Percentiles rank a stretch among this genome's conserved stretches.
Evolutionary conservation across 441 rosid species (phyloP).

Genomic region (Kokia cookei): DNA sequence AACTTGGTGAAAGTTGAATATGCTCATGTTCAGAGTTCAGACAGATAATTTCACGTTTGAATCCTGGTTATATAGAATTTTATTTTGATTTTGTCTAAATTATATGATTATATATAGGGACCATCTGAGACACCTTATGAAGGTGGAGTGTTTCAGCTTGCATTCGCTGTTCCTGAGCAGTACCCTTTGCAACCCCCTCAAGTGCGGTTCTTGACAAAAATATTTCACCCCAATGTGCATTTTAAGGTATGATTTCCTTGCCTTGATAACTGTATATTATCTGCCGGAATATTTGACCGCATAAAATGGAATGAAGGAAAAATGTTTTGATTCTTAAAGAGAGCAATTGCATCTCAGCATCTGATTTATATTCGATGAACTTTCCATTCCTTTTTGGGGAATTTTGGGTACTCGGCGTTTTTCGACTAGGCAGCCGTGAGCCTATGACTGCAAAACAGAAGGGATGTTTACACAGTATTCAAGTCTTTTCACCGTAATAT

Average conservation of each 20-base stretch:
- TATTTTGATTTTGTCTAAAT: slow-evolving; percentile 7
- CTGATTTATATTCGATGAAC: background rate
- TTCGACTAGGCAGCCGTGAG: background rate
- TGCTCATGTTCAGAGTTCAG: background rate
- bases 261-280: background rate
- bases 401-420: background rate
- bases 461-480: background rate
- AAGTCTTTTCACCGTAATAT: background rate
- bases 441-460: background rate
- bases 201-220: slow-evolving; percentile 93
- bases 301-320: background rate
- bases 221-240: slow-evolving; percentile 98
- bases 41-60: background rate
- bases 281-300: background rate
- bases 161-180: slow-evolving; percentile 91
- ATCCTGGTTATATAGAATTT: background rate
- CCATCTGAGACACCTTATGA: slow-evolving; percentile 98
- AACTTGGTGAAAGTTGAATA: background rate
- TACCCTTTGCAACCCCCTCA: slow-evolving; percentile 98
- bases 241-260: slow-evolving; percentile 54
- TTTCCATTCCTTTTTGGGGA: background rate
- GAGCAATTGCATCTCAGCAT: background rate
- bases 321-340: background rate
- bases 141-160: slow-evolving; percentile 95
- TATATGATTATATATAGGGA: slow-evolving; percentile 38